Evolutionary conservation across 1,139 yeast species (phyloP).

Genomic region (Pichia sp.): DNA sequence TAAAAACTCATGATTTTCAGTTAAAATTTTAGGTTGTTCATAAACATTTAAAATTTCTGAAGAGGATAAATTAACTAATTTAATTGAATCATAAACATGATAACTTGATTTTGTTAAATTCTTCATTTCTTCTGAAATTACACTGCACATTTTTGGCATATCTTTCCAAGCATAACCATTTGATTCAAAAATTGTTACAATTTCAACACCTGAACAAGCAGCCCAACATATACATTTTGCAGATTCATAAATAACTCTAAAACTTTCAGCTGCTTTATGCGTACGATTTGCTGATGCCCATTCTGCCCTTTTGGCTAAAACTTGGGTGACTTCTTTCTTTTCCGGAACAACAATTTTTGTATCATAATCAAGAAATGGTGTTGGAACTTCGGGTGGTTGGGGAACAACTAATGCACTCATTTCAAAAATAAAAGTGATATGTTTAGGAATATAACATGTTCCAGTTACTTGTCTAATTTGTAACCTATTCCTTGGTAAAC

Average conservation of each 20-base stretch:
- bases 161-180: conserved; percentile 25
- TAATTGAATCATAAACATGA: conserved; percentile 17
- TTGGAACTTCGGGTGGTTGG: conserved; percentile 38
- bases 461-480: conserved; percentile 18
- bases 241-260: conserved; percentile 34
- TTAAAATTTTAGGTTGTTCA: background rate
- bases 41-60: conserved; percentile 11
- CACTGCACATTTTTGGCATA: conserved; percentile 17
- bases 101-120: conserved; percentile 15
- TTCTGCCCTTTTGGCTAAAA: conserved; percentile 32
- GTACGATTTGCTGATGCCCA: conserved; percentile 35
- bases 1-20: background rate
- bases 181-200: conserved; percentile 23
- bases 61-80: conserved; percentile 18
- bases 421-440: conserved; percentile 22
- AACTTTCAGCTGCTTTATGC: conserved; percentile 37
- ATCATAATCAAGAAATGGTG: conserved; percentile 38
- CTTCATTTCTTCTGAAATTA: conserved; percentile 23
- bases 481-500: conserved; percentile 18
- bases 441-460: conserved; percentile 16
- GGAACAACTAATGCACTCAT: conserved; percentile 25
- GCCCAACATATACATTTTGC: conserved; percentile 38
- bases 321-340: conserved; percentile 31
- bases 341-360: conserved; percentile 35
- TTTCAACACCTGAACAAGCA: conserved; percentile 21